These are phyloP conservation scores for Tulasnella sp. DNA, from an alignment of 768 basidiomycete genomes.

Conservation along the genomic window DNA sequence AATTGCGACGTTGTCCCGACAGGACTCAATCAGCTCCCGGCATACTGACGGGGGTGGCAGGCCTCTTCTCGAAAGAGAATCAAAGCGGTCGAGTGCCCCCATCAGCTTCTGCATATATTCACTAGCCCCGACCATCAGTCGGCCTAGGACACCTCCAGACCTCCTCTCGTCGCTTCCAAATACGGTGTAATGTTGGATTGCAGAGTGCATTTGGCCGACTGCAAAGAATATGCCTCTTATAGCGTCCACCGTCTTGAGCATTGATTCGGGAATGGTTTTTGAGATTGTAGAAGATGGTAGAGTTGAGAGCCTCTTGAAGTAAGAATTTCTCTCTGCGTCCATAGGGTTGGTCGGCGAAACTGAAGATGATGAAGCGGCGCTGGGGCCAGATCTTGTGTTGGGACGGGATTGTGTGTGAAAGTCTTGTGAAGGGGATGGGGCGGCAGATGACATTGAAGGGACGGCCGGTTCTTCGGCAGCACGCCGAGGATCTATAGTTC, in stretches of 20 bases:
- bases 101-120: slow-evolving; percentile 74
- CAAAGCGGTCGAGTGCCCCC: slow-evolving; percentile 82
- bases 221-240: slow-evolving; percentile 88
- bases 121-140: slow-evolving; percentile 79
- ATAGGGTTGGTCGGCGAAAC: slow-evolving; percentile 40
- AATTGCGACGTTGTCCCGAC: slow-evolving; percentile 69
- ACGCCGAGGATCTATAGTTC: slow-evolving; percentile 1
- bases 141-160: slow-evolving; percentile 64
- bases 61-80: slow-evolving; percentile 56
- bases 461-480: slow-evolving; percentile 1
- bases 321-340: slow-evolving; percentile 76
- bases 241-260: slow-evolving; percentile 69
- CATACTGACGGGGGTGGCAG: slow-evolving; percentile 64
- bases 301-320: slow-evolving; percentile 85
- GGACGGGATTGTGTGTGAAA: slow-evolving; percentile 8
- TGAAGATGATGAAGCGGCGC: slow-evolving; percentile 17
- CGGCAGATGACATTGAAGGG: not conserved
- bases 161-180: slow-evolving; percentile 70
- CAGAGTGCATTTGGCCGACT: slow-evolving; percentile 80
- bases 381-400: not conserved
- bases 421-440: slow-evolving; percentile 1
- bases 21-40: slow-evolving; percentile 66
- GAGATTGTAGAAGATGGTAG: slow-evolving; percentile 50
- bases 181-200: slow-evolving; percentile 75
- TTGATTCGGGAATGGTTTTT: slow-evolving; percentile 54